Conservation (phyloP, 805 yeast species). For the Citeromyces nyonsensis region DNA sequence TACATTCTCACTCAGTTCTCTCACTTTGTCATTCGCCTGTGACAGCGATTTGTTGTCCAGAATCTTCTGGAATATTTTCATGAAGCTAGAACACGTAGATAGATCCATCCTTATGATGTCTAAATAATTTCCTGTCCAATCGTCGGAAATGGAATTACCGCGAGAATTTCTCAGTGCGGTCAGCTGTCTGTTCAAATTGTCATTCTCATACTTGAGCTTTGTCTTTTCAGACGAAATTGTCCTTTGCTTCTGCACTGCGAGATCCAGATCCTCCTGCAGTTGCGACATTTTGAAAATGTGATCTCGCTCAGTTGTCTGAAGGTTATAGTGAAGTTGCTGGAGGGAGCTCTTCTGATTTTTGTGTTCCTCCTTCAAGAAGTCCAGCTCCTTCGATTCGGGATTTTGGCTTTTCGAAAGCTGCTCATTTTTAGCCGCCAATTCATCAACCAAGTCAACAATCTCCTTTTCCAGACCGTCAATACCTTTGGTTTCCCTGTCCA, state of each 20-base stretch:
- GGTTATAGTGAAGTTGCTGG: no score
- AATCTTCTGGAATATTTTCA: constrained; percentile 32
- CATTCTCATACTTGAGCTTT: constrained; percentile 2
- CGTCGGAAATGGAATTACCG: constrained; percentile 3
- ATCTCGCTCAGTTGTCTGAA: background rate
- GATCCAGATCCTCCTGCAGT: background rate
- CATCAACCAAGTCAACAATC: constrained; percentile 6
- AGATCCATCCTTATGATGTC: constrained; percentile 18
- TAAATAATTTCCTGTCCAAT: background rate
- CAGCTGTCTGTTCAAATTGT: constrained; percentile 5
- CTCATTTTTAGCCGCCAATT: constrained; percentile 9
- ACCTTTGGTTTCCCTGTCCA: no score
- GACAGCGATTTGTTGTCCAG: constrained; percentile 41
- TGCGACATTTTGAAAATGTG: background rate
- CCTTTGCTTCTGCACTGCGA: no score
- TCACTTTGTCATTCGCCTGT: constrained; percentile 40
- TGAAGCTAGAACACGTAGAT: constrained; percentile 30
- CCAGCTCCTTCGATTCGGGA: constrained; percentile 4
- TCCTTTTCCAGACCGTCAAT: no score
- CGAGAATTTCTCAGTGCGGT: constrained; percentile 6
- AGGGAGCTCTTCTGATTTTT: constrained; percentile 2
- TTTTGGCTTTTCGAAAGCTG: constrained; percentile 6
- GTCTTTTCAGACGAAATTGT: constrained; percentile 1
- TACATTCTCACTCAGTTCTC: constrained; percentile 13
- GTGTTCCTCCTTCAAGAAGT: constrained; percentile 8